These are phyloP conservation scores for Saturnispora ahearnii DNA, from an alignment of 805 yeast species.

Conservation along the genomic window DNA sequence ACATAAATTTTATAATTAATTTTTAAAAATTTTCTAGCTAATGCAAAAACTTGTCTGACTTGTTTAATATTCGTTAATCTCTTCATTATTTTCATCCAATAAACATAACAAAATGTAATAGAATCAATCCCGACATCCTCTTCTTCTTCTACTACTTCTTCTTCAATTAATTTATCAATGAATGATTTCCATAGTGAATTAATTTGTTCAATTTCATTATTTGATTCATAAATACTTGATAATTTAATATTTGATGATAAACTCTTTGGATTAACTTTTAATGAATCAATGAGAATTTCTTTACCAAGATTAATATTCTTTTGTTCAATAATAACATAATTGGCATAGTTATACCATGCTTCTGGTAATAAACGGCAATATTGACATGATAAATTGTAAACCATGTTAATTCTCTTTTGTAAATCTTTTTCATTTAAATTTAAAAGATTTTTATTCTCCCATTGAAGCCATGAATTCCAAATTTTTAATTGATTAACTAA, in stretches of 20 bases:
- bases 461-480: slow-evolving; percentile 71
- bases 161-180: slow-evolving; percentile 34
- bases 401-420: slow-evolving; percentile 53
- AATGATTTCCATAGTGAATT: slow-evolving; percentile 41
- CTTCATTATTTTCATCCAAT: slow-evolving; percentile 63
- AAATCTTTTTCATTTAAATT: slow-evolving; percentile 43
- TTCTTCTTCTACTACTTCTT: slow-evolving; percentile 16
- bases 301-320: slow-evolving; percentile 19
- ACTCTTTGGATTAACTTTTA: slow-evolving; percentile 60
- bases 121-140: neutral
- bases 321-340: slow-evolving; percentile 15
- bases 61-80: slow-evolving; percentile 40
- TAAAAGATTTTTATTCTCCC: slow-evolving; percentile 69
- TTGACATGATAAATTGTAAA: slow-evolving; percentile 62
- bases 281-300: slow-evolving; percentile 44
- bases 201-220: slow-evolving; percentile 41
- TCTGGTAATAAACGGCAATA: slow-evolving; percentile 58
- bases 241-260: slow-evolving; percentile 55
- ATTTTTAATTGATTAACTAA: slow-evolving; percentile 34
- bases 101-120: slow-evolving; percentile 59
- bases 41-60: slow-evolving; percentile 63
- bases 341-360: slow-evolving; percentile 59
- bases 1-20: slow-evolving; percentile 70
- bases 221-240: slow-evolving; percentile 62
- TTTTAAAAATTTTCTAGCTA: slow-evolving; percentile 52